Evolutionary conservation across 495 filamentous ascomycete genomes (phyloP), one percentile per base, ranked within the genome.

Genomic region (Penicillium fimorum): DNA sequence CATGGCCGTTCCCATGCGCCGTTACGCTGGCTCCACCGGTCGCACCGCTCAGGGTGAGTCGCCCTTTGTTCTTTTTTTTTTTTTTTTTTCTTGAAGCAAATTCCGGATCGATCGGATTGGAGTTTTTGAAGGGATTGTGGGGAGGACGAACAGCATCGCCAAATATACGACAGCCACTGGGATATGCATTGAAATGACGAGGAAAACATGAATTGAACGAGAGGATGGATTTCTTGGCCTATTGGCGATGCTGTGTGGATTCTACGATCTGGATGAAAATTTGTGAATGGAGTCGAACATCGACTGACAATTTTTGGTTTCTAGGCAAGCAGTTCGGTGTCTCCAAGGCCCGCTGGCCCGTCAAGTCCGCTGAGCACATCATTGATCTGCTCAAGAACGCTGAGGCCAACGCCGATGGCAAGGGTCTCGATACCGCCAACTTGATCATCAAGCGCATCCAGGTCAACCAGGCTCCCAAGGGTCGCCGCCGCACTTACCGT

Each of bases 401-500:
- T 56, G 94, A 97, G 84, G 88, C 94, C 79, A 99, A 99, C 79
- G 94, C 94, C 72, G 95, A 97, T 68, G 89, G 90, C 77, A 97
- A 97, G 85, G 94, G 95, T 74, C 91, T 99, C 66, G 94, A 99
- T 79, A 97, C 91, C 67, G 84, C 86, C 80, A 95, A 92, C 82
- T 84, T 99, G 61, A 80, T 96, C 69, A 89, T 99, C 76, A 95
- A 96, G 88, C 94, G 96, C 84, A 97, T 99, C 80, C 94, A 97
- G 80, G 95, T 97, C 82, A 97, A 97, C 86, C 94, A 99, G 82
- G 94, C 94, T 58, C 94, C 94, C 68, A 97, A 97, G 86, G 91
- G 96, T 80, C 84, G 94, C 71, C 85, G 94, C 77, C 87, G 94
- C 69, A 99, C 94, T 69, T 99, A 97, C 86, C 91, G 94, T 84